These are phyloP conservation scores for Wickerhamomyces hampshirensis DNA, from an alignment of 805 yeast genomes.

Conservation along the genomic window DNA sequence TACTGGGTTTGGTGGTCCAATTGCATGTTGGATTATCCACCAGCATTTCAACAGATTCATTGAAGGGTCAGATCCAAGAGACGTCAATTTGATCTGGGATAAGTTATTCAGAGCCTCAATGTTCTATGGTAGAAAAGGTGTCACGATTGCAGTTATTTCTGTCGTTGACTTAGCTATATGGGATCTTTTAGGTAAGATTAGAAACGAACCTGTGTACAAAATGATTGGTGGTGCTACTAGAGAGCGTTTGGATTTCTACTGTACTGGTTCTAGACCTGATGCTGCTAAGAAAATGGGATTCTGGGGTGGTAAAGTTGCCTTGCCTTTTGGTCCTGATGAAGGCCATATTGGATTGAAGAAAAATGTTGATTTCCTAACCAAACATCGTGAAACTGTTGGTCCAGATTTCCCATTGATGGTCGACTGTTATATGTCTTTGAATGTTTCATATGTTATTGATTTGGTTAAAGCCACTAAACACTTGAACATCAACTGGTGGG, in stretches of 20 bases:
- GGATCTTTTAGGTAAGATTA: conserved; percentile 45
- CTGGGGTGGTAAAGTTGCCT: conserved; percentile 50
- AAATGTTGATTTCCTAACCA: conserved; percentile 39
- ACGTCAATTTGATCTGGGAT: conserved; percentile 42
- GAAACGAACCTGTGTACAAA: conserved; percentile 48
- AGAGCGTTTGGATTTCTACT: conserved; percentile 41
- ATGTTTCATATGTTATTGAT: conserved; percentile 43
- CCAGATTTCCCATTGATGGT: conserved; percentile 51
- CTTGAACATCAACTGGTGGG: conserved; percentile 48
- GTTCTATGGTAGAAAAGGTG: conserved; percentile 48
- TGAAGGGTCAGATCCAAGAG: conserved; percentile 43
- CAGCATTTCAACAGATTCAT: conserved; percentile 43
- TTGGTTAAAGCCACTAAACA: conserved; percentile 39
- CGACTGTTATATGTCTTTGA: conserved; percentile 49
- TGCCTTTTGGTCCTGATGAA: conserved; percentile 47
- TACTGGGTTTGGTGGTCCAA: conserved; percentile 49
- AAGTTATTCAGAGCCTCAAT: conserved; percentile 44
- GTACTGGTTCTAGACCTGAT: conserved; percentile 43
- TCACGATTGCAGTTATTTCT: conserved; percentile 42
- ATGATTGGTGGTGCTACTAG: conserved; percentile 47
- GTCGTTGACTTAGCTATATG: conserved; percentile 46
- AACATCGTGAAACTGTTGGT: conserved; percentile 42
- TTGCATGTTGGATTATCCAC: conserved; percentile 43
- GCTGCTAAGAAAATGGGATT: conserved; percentile 47
- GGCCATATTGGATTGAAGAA: conserved; percentile 42